A percentile compares a stretch with the other conserved stretches of the same genome.
These are phyloP conservation scores for Trichosporon faecale DNA, from an alignment of 1,284 basidiomycete genomes.

Conservation along the genomic window DNA sequence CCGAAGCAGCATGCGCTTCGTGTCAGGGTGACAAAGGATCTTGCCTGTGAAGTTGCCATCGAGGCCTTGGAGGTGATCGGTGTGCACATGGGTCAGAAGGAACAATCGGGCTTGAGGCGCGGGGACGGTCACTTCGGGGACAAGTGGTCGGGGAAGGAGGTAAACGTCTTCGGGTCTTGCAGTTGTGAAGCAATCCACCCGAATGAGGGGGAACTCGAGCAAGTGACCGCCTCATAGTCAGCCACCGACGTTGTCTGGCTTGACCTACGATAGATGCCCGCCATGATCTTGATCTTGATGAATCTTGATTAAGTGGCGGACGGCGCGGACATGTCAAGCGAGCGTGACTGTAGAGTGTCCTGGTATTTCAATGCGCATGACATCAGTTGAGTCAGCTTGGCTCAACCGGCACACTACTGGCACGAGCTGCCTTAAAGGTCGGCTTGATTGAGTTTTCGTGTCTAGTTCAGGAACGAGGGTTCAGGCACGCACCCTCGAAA, in stretches of 20 bases:
- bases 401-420: not conserved
- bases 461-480: conserved; percentile 1
- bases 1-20: conserved; percentile 74
- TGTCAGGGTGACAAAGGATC: conserved; percentile 71
- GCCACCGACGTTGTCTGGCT: not conserved
- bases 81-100: conserved; percentile 77
- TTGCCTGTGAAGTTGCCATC: conserved; percentile 44
- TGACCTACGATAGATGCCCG: not conserved
- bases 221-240: conserved; percentile 41
- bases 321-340: not conserved
- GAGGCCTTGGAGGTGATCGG: conserved; percentile 62
- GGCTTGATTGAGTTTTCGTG: not conserved
- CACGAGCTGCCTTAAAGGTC: not conserved
- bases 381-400: conserved; percentile 6
- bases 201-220: conserved; percentile 62
- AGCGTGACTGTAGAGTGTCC: not conserved
- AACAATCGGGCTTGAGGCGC: conserved; percentile 61
- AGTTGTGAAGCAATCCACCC: conserved; percentile 70
- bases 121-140: conserved; percentile 16
- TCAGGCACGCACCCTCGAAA: not conserved
- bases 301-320: not conserved
- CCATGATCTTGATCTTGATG: not conserved
- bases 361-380: conserved; percentile 7
- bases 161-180: conserved; percentile 17
- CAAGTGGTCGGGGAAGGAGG: conserved; percentile 20